Conservation (phyloP, 2,329 filamentous ascomycete genomes). For the Beauveria sp. region DNA sequence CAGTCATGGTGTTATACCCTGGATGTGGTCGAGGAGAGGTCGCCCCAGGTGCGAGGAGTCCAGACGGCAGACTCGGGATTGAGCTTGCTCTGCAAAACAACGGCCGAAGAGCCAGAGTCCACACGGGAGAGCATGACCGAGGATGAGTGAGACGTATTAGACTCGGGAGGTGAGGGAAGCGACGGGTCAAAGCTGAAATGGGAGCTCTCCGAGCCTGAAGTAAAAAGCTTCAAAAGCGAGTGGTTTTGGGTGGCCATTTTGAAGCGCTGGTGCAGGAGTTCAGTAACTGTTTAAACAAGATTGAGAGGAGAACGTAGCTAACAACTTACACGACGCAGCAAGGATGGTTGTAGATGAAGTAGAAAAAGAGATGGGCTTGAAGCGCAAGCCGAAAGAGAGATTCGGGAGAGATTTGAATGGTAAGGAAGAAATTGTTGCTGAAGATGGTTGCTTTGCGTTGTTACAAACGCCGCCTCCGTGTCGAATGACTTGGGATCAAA, state of each 20-base stretch:
- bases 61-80: constrained; percentile 9
- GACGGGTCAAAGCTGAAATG: neutral
- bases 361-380: neutral
- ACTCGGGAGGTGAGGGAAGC: neutral
- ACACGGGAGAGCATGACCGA: neutral
- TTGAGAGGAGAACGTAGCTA: too few relatives aligned
- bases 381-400: neutral
- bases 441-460: neutral
- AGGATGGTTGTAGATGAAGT: neutral
- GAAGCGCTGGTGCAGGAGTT: neutral
- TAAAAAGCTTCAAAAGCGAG: neutral
- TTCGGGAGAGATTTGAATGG: too few relatives aligned
- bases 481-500: constrained; percentile 3
- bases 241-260: neutral
- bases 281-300: neutral
- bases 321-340: neutral
- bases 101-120: neutral
- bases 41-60: constrained; percentile 2
- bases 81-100: neutral
- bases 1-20: neutral
- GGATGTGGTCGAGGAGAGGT: neutral
- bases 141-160: neutral
- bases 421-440: neutral
- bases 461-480: neutral
- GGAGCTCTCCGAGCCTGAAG: neutral